Evolutionary conservation across 495 filamentous ascomycete species (phyloP), one percentile per base, ranked within the genome.

Genomic region (Cryomyces minteri): DNA sequence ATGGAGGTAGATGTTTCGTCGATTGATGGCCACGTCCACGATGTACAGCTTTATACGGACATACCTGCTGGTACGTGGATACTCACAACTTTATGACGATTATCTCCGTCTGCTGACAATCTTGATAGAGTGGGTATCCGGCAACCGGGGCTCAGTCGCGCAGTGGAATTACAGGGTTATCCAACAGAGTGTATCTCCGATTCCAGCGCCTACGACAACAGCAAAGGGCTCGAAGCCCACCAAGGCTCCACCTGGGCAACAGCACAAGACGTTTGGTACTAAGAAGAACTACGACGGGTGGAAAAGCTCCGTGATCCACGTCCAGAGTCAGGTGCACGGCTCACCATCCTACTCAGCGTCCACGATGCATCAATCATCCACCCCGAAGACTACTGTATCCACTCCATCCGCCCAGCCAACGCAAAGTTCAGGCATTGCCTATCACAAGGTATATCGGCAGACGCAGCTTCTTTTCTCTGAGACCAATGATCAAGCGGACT

Each of bases 401-500:
- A n/a, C n/a, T 12, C 7, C 34, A 7, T 37, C 34, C 34, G 7
- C 34, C 7, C 7, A 7, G 34, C 34, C 34, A 12, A 12, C 12
- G 7, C 34, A 37, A 37, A 37, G 7, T 12, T 7, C 7, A 7
- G 62, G 54, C 5, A 53, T 76, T 32, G 64, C 69, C 6, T 77
- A 74, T 52, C 71, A 77, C 48, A 74, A 74, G 44, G 62, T 94
- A 32, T 68, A 67, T 41, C 73, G 80, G 42, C 65, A 66, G 41
- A 63, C 63, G 9, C 76, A 92, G 58, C 62, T 77, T 50, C 62
- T 76, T 7, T 67, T 92, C 33, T 77, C 74, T 5, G 88, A 94
- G 56, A 72, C 72, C 41, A 63, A 58, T 31, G 84, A 92, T 49
- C 76, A 76, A 37, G 73, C 80, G 0, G 84, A 93, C 69, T 94